These are phyloP conservation scores for Scheffersomyces stipitis DNA, from an alignment of 805 yeast species.

Conservation along the genomic window DNA sequence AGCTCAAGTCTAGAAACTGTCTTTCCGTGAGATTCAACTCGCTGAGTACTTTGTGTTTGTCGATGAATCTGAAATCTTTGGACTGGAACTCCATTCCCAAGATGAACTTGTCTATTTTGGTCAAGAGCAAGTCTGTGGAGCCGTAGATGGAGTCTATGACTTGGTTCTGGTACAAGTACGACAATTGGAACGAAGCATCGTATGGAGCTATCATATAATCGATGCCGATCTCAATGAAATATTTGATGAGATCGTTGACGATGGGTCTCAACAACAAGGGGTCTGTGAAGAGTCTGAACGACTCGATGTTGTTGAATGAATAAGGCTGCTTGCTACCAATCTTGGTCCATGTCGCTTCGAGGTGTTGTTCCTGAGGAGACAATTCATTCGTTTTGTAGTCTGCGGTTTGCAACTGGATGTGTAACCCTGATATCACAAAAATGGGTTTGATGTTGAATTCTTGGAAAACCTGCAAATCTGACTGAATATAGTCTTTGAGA, in stretches of 20 bases:
- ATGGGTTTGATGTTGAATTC: constrained; percentile 71
- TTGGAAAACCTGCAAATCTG: constrained; percentile 61
- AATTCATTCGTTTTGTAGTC: constrained; percentile 36
- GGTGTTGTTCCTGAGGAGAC: constrained; percentile 39
- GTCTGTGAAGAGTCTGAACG: constrained; percentile 53
- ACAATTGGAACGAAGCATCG: constrained; percentile 75
- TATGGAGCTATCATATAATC: constrained; percentile 82
- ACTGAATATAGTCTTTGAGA: constrained; percentile 52
- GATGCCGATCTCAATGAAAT: constrained; percentile 54
- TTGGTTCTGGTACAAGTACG: constrained; percentile 58
- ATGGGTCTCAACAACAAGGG: constrained; percentile 52
- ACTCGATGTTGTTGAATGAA: constrained; percentile 31
- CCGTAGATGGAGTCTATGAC: constrained; percentile 78
- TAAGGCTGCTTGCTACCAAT: constrained; percentile 26
- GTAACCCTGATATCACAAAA: constrained; percentile 74
- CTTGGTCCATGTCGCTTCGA: constrained; percentile 41
- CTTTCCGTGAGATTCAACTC: constrained; percentile 62
- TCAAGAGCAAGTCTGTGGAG: constrained; percentile 74
- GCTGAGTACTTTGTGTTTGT: constrained; percentile 52
- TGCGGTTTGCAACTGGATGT: constrained; percentile 37
- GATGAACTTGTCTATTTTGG: constrained; percentile 67
- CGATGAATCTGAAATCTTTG: constrained; percentile 67
- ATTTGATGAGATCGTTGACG: constrained; percentile 53
- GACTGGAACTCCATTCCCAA: constrained; percentile 66
- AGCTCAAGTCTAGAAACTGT: constrained; percentile 72